Evolutionary conservation across 768 basidiomycete genomes (phyloP), one percentile per base, ranked within the genome.

Genomic region (Leccinellum rugosiceps): DNA sequence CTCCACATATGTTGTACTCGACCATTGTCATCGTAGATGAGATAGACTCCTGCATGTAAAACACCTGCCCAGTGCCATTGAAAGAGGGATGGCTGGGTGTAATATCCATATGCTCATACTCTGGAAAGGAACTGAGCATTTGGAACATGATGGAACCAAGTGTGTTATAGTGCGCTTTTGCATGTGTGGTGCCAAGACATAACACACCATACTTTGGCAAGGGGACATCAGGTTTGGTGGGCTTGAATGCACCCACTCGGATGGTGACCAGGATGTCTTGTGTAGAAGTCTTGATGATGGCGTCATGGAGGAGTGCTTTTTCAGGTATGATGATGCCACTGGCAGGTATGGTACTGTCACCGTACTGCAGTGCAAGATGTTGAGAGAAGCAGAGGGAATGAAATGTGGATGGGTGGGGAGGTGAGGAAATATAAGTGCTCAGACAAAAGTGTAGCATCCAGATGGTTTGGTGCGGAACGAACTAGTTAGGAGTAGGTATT

Each of bases 401-500:
- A 7, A 21, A 44, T 44, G 21, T 44, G n/a, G n/a, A 44, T 44
- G 41, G 25, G 21, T 13, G 11, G 52, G 30, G 30, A 47, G 32
- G 15, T 17, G 45, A 8, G 63, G 53, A n/a, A 68, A 44, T 4
- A 48, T 2, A 11, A 60, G 65, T 0, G 58, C 65, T 7, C 15
- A 21, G 38, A 46, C 31, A 4, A 61, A 34, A 3, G 64, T 59
- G 14, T 5, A 15, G 55, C 57, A 63, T 14, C 57, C 58, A 1
- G 31, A 2, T 2, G n/a, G 11, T 23, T 5, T 8, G 15, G 32
- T 43, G 25, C 26, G 47, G 31, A 52, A 43, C 1, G 58, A 58
- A 28, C 34, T 19, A 11, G 61, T 51, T 5, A 68, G 25, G 1
- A 68, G 17, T 4, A 67, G 31, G 53, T 67, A 61, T 3, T 66